phyloP scores from a whole-genome alignment of 1,284 basidiomycete genomes.

The Hortiboletus rubellus region DNA sequence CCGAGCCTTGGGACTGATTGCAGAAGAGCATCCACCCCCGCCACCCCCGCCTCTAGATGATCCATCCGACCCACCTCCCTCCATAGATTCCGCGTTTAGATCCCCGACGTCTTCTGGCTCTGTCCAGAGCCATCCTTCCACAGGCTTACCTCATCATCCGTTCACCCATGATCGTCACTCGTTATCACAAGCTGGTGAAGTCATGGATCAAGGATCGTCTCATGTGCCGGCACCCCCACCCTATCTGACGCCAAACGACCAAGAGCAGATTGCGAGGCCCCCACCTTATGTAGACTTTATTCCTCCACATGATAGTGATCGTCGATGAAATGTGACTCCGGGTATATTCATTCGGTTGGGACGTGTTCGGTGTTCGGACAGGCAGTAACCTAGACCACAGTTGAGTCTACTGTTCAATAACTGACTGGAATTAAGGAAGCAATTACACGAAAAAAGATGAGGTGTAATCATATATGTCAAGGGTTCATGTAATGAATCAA shows the following conservation, averaged over 20 bases:
- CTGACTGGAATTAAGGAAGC: constrained; percentile 29
- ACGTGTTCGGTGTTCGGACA: background rate
- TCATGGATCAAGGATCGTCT: constrained; percentile 35
- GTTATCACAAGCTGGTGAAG: constrained; percentile 29
- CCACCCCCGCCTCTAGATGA: constrained; percentile 83
- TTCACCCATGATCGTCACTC: constrained; percentile 32
- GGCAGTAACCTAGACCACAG: background rate
- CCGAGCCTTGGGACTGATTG: constrained; percentile 56
- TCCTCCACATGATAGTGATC: constrained; percentile 14
- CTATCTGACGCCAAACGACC: constrained; percentile 36
- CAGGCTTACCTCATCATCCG: constrained; percentile 36
- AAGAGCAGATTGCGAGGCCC: constrained; percentile 39
- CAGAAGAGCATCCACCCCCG: constrained; percentile 60
- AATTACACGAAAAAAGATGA: constrained; percentile 28
- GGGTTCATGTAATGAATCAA: constrained; percentile 22
- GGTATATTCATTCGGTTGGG: background rate
- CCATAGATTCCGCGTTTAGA: constrained; percentile 76
- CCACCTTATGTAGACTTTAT: constrained; percentile 47
- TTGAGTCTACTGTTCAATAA: constrained; percentile 12
- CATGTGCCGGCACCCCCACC: constrained; percentile 58
- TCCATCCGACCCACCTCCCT: constrained; percentile 79
- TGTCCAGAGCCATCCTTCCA: constrained; percentile 42
- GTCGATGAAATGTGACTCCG: constrained; percentile 9
- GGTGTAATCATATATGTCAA: constrained; percentile 29
- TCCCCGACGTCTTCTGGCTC: constrained; percentile 50